Evolutionary conservation across 805 yeast genomes (phyloP), one percentile per base, ranked within the genome.

Genomic region (Huiozyma naganishii): DNA sequence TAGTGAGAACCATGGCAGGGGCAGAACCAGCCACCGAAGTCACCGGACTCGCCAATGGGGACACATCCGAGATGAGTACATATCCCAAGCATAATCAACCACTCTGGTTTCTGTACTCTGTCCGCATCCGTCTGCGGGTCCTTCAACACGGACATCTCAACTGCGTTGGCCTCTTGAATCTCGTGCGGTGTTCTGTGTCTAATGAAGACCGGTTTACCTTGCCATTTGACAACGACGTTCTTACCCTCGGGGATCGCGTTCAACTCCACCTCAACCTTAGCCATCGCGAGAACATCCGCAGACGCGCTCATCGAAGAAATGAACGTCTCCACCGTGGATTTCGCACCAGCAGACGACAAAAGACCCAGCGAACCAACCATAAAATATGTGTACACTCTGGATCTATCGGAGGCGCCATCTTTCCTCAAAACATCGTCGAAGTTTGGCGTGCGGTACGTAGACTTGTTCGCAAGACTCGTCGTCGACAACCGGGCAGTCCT

Each of bases 1-100:
- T 92, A 92, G 71, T 94, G 98, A 65, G 97, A 90, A 79, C 98
- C 99, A 77, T 94, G 99, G 76, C 98, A 92, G 54, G 99, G 98
- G 72, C 98, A 92, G 90, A 92, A 92, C 99, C 99, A 92, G 68
- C 99, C 99, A 68, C 97, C 97, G 60, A 78, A 92, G 71, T 92
- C 99, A 73, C 99, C 99, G 55, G 97, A 82, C 74, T 92, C 97
- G 67, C 99, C 99, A 63, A 92, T 92, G 57, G 99, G 99, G 50
- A 92, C 99, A 83, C 99, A 92, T 69, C 99, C 99, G 76, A 92
- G 81, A 70, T 92, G 99, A 55, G 99, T 92, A 77, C 99, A 92
- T 68, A 92, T 90, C 73, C 99, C 99, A 72, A 92, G 70, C 99
- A 92, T 92, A 68, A 92, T 77, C 65, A 92, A 79, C 98, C 98